phyloP scores from a whole-genome alignment of 2,329 filamentous ascomycete species.

The Stemphylium beticola region DNA sequence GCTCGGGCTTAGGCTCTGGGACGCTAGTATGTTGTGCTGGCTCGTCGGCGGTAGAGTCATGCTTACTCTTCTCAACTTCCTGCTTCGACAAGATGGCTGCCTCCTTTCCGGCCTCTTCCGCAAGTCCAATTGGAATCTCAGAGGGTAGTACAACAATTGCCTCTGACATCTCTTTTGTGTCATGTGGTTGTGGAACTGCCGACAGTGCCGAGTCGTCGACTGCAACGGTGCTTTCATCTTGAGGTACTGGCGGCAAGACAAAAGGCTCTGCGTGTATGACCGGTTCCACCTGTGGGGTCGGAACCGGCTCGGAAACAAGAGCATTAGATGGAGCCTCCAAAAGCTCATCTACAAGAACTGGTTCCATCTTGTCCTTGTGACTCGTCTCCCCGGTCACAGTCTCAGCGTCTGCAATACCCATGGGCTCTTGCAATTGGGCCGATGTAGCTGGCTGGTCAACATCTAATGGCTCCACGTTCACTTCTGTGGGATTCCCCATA shows the following conservation, averaged over 20 bases:
- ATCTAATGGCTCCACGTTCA: background rate
- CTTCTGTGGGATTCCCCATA: background rate
- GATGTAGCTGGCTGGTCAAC: constrained; percentile 1
- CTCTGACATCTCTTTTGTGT: background rate
- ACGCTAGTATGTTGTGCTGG: constrained; percentile 4
- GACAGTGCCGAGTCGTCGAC: background rate
- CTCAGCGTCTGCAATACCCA: constrained; percentile 9
- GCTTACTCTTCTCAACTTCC: constrained; percentile 34
- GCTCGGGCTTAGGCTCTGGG: constrained; percentile 1
- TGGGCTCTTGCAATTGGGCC: constrained; percentile 3
- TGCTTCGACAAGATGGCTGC: constrained; percentile 23
- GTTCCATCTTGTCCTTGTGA: constrained; percentile 24
- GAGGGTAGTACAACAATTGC: background rate
- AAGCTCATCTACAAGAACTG: constrained; percentile 14
- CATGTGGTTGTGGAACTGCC: background rate
- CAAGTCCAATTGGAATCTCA: background rate
- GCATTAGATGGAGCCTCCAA: constrained; percentile 5
- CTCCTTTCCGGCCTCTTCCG: constrained; percentile 10
- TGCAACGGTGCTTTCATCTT: constrained; percentile 1
- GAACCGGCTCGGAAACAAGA: background rate
- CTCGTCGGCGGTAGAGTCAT: constrained; percentile 21
- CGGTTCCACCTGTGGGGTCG: background rate
- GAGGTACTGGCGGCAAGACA: background rate
- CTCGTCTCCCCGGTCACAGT: constrained; percentile 16
- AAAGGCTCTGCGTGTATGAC: background rate